Evolutionary conservation across 495 filamentous ascomycete species (phyloP).

Genomic region (Penicillium atrosanguineum): DNA sequence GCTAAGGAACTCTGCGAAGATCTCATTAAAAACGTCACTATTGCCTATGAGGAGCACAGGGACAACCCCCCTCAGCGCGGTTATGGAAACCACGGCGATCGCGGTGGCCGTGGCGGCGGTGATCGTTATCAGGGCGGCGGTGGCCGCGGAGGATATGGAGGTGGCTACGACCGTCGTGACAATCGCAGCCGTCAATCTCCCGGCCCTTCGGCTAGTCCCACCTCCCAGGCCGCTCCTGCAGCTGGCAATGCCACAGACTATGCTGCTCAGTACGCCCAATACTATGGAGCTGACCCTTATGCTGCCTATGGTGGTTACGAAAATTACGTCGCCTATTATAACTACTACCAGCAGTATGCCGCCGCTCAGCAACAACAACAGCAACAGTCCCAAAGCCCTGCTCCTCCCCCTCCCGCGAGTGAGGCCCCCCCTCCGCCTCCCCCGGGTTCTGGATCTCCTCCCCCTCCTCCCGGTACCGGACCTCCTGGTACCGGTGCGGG

Average conservation of each 20-base stretch:
- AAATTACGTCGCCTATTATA: conserved; percentile 64
- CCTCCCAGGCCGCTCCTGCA: conserved; percentile 30
- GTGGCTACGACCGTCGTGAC: conserved; percentile 35
- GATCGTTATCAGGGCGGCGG: conserved; percentile 32
- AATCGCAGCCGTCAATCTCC: conserved; percentile 35
- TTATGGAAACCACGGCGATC: conserved; percentile 49
- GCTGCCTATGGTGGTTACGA: conserved; percentile 88
- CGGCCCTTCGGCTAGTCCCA: conserved; percentile 38
- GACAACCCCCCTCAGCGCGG: conserved; percentile 71
- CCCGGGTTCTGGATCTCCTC: conserved; percentile 63
- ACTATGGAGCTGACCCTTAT: conserved; percentile 82
- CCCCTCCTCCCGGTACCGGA: conserved; percentile 57
- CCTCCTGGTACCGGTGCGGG: conserved; percentile 47
- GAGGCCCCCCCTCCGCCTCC: conserved; percentile 64
- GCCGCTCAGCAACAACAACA: conserved; percentile 49
- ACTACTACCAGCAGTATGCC: conserved; percentile 66
- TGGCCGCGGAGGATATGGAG: conserved; percentile 32
- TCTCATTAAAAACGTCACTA: conserved; percentile 75
- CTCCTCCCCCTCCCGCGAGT: conserved; percentile 58
- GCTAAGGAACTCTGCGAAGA: conserved; percentile 88
- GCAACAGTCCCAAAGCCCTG: conserved; percentile 41
- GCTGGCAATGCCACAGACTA: conserved; percentile 52
- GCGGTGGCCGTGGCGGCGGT: conserved; percentile 27
- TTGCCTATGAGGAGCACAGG: conserved; percentile 88
- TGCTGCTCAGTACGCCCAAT: conserved; percentile 80